A percentile compares a stretch with the other conserved stretches of the same genome.
Evolutionary conservation across 1,139 yeast species (phyloP).

Genomic region (Candida sanyaensis): DNA sequence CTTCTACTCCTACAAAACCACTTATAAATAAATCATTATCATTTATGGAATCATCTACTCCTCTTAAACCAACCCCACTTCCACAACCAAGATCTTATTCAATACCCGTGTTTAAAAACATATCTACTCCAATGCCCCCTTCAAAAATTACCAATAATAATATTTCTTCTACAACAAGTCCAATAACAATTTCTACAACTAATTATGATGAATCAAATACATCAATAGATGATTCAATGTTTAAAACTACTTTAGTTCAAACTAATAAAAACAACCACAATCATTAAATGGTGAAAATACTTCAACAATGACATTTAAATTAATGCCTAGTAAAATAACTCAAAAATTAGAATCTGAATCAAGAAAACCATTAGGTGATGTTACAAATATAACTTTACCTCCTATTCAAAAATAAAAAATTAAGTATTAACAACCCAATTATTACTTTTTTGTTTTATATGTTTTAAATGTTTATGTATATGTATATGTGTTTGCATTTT

Average conservation of each 20-base stretch:
- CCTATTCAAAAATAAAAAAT: constrained; percentile 3
- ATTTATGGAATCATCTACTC: constrained; percentile 7
- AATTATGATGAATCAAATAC: constrained; percentile 1
- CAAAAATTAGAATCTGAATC: constrained; percentile 15
- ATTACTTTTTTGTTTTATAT: background rate
- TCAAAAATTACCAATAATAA: background rate
- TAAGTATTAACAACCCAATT: background rate
- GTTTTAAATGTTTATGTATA: too few relatives aligned
- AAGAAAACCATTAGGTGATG: constrained; percentile 33
- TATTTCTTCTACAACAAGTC: background rate
- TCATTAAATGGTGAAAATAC: constrained; percentile 33
- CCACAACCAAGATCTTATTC: constrained; percentile 11
- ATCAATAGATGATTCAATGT: background rate
- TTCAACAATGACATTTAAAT: constrained; percentile 44
- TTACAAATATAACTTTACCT: constrained; percentile 9
- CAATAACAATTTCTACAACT: background rate
- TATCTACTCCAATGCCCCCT: constrained; percentile 6
- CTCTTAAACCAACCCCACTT: constrained; percentile 2
- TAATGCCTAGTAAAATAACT: constrained; percentile 29
- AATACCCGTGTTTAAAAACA: constrained; percentile 9
- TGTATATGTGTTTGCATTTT: background rate
- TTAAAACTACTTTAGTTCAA: constrained; percentile 13
- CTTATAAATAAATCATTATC: constrained; percentile 9
- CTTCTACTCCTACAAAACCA: constrained; percentile 26
- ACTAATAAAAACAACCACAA: constrained; percentile 43